These are phyloP conservation scores for Lactarius indigo DNA, from an alignment of 768 basidiomycete species.

Conservation along the genomic window DNA sequence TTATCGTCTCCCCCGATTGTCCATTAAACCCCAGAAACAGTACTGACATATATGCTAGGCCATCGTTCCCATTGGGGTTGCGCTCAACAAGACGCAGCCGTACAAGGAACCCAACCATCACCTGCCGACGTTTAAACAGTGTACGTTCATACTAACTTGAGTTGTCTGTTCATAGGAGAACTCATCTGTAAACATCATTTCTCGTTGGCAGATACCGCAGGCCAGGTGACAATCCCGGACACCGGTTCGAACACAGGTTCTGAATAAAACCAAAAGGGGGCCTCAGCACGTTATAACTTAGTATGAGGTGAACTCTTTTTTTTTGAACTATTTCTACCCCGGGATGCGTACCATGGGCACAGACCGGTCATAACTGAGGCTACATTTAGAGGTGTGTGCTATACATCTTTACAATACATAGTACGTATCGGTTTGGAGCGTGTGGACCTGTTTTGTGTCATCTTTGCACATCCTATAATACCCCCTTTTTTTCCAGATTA, in stretches of 20 bases:
- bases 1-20: background rate
- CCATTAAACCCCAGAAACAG: background rate
- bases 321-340: no score
- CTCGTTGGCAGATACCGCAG: background rate
- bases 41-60: constrained; percentile 25
- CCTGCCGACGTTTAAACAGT: constrained; percentile 45
- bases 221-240: background rate
- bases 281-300: no score
- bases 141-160: constrained; percentile 32
- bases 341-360: no score
- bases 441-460: no score
- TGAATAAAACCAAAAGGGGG: no score
- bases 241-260: background rate
- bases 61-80: constrained; percentile 52
- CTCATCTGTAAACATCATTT: background rate
- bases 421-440: no score
- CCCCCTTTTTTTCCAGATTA: no score
- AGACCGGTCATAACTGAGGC: no score
- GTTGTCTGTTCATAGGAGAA: background rate
- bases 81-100: constrained; percentile 48
- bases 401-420: no score
- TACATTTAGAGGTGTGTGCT: no score
- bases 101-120: constrained; percentile 48
- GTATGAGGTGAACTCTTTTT: no score
- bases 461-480: no score